Evolutionary conservation across 2,329 filamentous ascomycete genomes (phyloP).

Genomic region (Didymosphaeria variabile): DNA sequence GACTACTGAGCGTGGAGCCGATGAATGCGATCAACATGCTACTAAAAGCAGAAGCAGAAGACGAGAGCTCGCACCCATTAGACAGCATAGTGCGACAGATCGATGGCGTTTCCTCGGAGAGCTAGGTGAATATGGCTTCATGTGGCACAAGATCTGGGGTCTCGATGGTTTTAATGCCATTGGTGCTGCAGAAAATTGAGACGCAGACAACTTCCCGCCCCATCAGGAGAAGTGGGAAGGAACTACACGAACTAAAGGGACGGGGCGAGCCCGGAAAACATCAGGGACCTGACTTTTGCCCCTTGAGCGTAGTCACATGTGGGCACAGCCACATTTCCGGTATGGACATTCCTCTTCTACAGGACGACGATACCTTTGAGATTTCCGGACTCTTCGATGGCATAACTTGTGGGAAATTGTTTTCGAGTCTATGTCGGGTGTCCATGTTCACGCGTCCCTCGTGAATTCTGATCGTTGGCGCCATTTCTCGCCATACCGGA

Average conservation of each 20-base stretch:
- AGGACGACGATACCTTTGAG: background rate
- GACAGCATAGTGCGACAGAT: background rate
- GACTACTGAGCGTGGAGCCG: no score
- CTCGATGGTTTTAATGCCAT: background rate
- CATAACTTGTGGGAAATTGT: background rate
- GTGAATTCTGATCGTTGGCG: constrained; percentile 62
- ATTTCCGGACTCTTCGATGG: background rate
- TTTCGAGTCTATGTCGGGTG: background rate
- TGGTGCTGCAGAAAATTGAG: no score
- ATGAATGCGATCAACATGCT: background rate
- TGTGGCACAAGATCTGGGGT: background rate
- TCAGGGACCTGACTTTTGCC: background rate
- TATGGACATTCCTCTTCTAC: background rate
- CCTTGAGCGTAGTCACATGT: background rate
- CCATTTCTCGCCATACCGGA: constrained; percentile 63
- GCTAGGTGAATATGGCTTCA: background rate
- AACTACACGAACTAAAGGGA: no score
- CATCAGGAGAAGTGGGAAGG: background rate
- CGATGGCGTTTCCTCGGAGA: background rate
- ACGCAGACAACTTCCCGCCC: background rate
- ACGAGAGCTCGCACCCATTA: background rate
- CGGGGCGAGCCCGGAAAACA: background rate
- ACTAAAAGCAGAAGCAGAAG: background rate
- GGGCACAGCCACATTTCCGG: background rate
- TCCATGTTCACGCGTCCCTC: constrained; percentile 29